A percentile compares a stretch with the other conserved stretches of the same genome.
These are phyloP conservation scores for Nitzschia inconspicua DNA, from an alignment of 108 stramenopile species.

Conservation along the genomic window DNA sequence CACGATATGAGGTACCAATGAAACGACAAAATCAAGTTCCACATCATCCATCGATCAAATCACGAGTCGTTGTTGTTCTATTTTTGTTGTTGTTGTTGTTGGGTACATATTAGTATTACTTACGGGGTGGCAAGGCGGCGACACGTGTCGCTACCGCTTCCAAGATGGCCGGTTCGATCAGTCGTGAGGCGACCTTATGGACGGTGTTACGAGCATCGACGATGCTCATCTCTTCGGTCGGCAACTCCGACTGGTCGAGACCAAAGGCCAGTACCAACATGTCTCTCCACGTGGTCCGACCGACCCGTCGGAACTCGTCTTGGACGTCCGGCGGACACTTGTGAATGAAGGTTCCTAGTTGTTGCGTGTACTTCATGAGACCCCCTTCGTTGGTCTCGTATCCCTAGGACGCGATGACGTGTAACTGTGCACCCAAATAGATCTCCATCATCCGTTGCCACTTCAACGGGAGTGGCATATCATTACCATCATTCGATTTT, in stretches of 20 bases:
- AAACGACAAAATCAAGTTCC: too few relatives aligned
- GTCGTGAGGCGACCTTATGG: slow-evolving; percentile 72
- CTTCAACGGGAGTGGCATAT: slow-evolving; percentile 49
- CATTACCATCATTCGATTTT: too few relatives aligned
- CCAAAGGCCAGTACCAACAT: slow-evolving; percentile 66
- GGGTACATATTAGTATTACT: too few relatives aligned
- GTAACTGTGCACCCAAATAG: slow-evolving; percentile 71
- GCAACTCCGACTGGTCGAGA: too few relatives aligned
- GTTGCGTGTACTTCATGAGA: slow-evolving; percentile 69
- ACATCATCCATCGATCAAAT: too few relatives aligned
- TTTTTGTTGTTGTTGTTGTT: too few relatives aligned
- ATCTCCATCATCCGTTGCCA: slow-evolving; percentile 89
- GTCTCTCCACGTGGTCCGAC: slow-evolving; percentile 69
- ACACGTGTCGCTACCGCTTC: slow-evolving; percentile 46
- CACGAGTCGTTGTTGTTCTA: too few relatives aligned
- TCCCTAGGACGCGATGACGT: slow-evolving; percentile 68
- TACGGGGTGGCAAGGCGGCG: too few relatives aligned
- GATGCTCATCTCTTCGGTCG: slow-evolving; percentile 51
- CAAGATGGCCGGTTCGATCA: slow-evolving; percentile 62
- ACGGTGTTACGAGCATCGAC: slow-evolving; percentile 80
- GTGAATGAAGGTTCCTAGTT: slow-evolving; percentile 46
- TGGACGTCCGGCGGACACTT: slow-evolving; percentile 38
- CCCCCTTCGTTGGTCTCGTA: slow-evolving; percentile 73
- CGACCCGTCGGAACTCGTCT: slow-evolving; percentile 44
- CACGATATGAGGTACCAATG: too few relatives aligned